Conservation (phyloP, 1,139 yeast genomes). For the Pichia terricola region DNA sequence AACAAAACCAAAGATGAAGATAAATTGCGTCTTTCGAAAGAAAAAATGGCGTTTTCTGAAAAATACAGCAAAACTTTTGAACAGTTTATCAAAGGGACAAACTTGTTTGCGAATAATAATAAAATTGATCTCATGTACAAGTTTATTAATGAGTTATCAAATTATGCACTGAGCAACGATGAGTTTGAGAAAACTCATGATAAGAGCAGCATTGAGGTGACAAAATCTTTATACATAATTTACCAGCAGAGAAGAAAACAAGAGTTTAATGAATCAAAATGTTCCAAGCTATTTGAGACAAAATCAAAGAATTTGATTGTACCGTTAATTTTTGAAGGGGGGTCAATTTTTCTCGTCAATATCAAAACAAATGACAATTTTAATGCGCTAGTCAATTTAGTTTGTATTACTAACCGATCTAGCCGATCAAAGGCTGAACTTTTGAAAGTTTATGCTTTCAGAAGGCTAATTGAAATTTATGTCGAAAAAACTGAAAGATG, state of each 20-base stretch:
- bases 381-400: constrained; percentile 17
- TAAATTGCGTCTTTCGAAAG: neutral
- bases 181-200: too few relatives aligned
- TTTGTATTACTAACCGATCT: constrained; percentile 19
- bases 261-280: constrained; percentile 23
- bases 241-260: constrained; percentile 7
- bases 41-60: neutral
- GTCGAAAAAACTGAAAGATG: constrained; percentile 21
- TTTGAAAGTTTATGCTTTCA: constrained; percentile 19
- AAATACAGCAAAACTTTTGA: too few relatives aligned
- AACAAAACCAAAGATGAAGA: too few relatives aligned
- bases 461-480: constrained; percentile 22
- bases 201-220: too few relatives aligned
- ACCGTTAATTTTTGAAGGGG: constrained; percentile 23
- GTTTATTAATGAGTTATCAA: too few relatives aligned
- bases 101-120: too few relatives aligned
- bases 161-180: too few relatives aligned
- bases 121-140: too few relatives aligned
- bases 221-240: too few relatives aligned
- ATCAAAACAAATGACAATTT: constrained; percentile 13
- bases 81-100: too few relatives aligned
- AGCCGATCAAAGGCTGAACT: constrained; percentile 20
- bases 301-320: constrained; percentile 22
- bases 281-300: constrained; percentile 13
- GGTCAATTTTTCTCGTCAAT: constrained; percentile 21